These are phyloP conservation scores for Taphrina betulina DNA, from an alignment of 1,139 yeast species.

Conservation along the genomic window DNA sequence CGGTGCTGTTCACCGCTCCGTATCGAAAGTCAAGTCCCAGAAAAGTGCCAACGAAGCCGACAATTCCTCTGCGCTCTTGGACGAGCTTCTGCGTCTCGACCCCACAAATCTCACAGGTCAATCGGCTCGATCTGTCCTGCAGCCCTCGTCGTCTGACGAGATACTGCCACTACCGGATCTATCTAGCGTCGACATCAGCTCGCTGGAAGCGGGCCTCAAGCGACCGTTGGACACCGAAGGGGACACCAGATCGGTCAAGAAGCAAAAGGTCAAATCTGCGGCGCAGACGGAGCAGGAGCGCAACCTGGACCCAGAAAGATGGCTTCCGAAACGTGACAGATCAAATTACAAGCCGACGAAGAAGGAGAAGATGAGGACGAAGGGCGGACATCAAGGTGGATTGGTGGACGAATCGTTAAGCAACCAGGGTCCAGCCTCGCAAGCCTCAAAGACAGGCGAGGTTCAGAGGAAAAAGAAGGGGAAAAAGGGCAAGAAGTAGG, in stretches of 20 bases:
- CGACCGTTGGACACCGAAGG: background rate
- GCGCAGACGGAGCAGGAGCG: slow-evolving; percentile 14
- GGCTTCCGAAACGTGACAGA: slow-evolving; percentile 31
- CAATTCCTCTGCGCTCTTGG: background rate
- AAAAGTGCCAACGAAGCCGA: background rate
- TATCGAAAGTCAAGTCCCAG: background rate
- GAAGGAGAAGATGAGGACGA: slow-evolving; percentile 18
- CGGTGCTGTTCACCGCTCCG: slow-evolving; percentile 13
- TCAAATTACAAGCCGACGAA: slow-evolving; percentile 26
- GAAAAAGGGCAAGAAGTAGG: slow-evolving; percentile 25
- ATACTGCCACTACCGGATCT: slow-evolving; percentile 14
- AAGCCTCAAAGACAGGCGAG: background rate
- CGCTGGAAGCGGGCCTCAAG: slow-evolving; percentile 19
- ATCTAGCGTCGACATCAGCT: slow-evolving; percentile 13
- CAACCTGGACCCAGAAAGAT: slow-evolving; percentile 27
- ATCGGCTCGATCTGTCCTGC: slow-evolving; percentile 6
- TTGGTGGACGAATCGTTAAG: slow-evolving; percentile 24
- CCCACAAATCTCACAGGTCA: slow-evolving; percentile 2
- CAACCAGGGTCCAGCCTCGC: slow-evolving; percentile 6
- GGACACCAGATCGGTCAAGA: background rate
- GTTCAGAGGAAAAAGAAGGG: slow-evolving; percentile 14
- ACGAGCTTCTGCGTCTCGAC: background rate
- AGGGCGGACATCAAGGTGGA: slow-evolving; percentile 31
- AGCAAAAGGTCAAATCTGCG: slow-evolving; percentile 9
- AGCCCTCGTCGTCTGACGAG: background rate